Conservation (phyloP, 2,329 filamentous ascomycete species). For the Clarireedia hainanense region DNA sequence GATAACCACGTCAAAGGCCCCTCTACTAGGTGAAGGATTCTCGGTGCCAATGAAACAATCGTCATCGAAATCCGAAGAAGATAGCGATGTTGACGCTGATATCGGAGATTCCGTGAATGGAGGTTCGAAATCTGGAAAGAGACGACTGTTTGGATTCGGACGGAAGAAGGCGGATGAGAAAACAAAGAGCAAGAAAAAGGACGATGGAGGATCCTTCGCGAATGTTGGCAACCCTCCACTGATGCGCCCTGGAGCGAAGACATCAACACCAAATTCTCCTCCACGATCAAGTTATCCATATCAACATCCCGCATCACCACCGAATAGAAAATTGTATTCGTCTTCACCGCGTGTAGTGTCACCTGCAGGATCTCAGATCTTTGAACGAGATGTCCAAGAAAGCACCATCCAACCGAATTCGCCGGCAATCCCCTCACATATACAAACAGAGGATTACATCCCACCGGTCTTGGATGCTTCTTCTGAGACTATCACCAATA, state of each 20-base stretch:
- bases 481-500: constrained; percentile 84
- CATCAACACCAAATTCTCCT: constrained; percentile 35
- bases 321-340: constrained; percentile 54
- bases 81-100: constrained; percentile 23
- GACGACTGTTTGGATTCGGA: constrained; percentile 52
- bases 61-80: constrained; percentile 19
- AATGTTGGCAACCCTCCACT: constrained; percentile 19
- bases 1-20: constrained; percentile 22
- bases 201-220: constrained; percentile 22
- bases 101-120: constrained; percentile 24
- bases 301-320: constrained; percentile 48
- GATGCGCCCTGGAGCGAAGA: constrained; percentile 21
- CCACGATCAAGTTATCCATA: constrained; percentile 35
- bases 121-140: constrained; percentile 42
- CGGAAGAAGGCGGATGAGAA: constrained; percentile 51
- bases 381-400: constrained; percentile 92
- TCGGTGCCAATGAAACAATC: constrained; percentile 19
- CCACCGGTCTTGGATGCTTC: constrained; percentile 86
- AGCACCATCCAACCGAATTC: constrained; percentile 62
- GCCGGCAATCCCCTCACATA: constrained; percentile 85
- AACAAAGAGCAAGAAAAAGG: constrained; percentile 33
- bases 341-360: constrained; percentile 70
- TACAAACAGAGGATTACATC: constrained; percentile 90
- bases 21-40: constrained; percentile 30
- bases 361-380: constrained; percentile 74